phyloP scores from a whole-genome alignment of 78 protist genomes.

The Dictyostelium brefeldianum region DNA sequence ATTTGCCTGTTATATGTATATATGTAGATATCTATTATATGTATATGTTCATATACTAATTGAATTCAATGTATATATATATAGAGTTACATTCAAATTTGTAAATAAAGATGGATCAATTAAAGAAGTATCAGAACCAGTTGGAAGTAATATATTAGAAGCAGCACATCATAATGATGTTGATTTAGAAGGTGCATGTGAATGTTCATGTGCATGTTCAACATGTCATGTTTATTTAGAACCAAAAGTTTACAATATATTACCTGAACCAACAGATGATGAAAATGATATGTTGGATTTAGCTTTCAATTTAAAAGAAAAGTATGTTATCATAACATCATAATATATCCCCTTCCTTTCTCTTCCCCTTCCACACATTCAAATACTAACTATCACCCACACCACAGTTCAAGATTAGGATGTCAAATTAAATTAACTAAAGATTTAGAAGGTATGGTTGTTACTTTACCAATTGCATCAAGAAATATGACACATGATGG shows the following conservation, averaged over 20 bases:
- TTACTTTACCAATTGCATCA: conserved; percentile 86
- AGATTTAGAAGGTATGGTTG: conserved; percentile 88
- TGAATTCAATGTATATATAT: no score
- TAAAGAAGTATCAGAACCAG: conserved; percentile 22
- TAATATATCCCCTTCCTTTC: not conserved
- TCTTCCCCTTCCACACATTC: no score
- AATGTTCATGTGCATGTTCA: conserved; percentile 96
- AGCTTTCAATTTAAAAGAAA: conserved; percentile 90
- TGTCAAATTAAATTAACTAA: conserved; percentile 90
- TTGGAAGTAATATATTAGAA: conserved; percentile 78
- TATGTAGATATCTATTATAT: no score
- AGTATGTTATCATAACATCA: conserved; percentile 38
- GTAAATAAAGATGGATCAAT: conserved; percentile 75
- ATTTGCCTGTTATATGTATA: no score
- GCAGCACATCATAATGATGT: conserved; percentile 91
- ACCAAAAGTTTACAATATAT: conserved; percentile 73
- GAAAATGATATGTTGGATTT: conserved; percentile 96
- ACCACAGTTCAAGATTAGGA: conserved; percentile 87
- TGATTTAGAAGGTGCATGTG: conserved; percentile 95
- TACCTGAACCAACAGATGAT: conserved; percentile 91
- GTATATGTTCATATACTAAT: not conserved
- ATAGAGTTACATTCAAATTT: conserved; percentile 53
- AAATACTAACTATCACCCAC: not conserved
- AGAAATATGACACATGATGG: conserved; percentile 88
- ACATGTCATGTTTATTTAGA: conserved; percentile 94